Conservation (phyloP, 2,329 filamentous ascomycete genomes). For the Trichophyton mentagrophytes region DNA sequence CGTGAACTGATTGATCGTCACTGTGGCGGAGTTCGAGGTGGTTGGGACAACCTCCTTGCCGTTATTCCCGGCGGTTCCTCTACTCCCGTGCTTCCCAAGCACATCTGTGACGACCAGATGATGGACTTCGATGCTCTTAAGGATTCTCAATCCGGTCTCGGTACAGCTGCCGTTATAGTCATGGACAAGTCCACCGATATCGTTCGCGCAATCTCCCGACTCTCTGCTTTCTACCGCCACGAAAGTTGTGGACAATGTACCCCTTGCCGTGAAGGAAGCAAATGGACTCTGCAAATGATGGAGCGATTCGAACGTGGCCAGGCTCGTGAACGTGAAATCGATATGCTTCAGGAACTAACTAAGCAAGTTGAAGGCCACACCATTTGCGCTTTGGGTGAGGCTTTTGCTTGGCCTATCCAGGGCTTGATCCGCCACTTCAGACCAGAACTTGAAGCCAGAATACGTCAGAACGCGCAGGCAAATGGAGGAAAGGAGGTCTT, state of each 20-base stretch:
- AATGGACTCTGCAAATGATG: conserved; percentile 99
- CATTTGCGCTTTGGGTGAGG: conserved; percentile 94
- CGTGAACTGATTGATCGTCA: conserved; percentile 95
- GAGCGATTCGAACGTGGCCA: conserved; percentile 83
- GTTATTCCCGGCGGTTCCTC: conserved; percentile 94
- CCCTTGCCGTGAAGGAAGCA: conserved; percentile 96
- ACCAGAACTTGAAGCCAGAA: conserved; percentile 84
- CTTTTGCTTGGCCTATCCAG: conserved; percentile 97
- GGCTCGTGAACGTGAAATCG: conserved; percentile 82
- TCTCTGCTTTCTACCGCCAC: conserved; percentile 96
- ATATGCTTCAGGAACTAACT: conserved; percentile 98
- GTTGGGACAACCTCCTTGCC: conserved; percentile 94
- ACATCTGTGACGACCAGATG: conserved; percentile 80
- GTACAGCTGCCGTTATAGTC: conserved; percentile 94
- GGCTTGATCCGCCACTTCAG: conserved; percentile 97
- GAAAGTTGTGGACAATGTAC: conserved; percentile 98
- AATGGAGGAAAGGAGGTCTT: conserved; percentile 55
- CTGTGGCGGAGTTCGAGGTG: conserved; percentile 89
- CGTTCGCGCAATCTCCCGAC: conserved; percentile 80
- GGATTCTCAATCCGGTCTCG: conserved; percentile 92
- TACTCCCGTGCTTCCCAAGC: conserved; percentile 85
- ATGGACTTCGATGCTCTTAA: conserved; percentile 99
- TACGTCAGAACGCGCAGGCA: conserved; percentile 62
- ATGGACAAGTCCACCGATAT: conserved; percentile 98
- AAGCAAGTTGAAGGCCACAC: conserved; percentile 99